Conservation (phyloP, 805 yeast genomes). For the Hemisphaericaspora nanyangensis region DNA sequence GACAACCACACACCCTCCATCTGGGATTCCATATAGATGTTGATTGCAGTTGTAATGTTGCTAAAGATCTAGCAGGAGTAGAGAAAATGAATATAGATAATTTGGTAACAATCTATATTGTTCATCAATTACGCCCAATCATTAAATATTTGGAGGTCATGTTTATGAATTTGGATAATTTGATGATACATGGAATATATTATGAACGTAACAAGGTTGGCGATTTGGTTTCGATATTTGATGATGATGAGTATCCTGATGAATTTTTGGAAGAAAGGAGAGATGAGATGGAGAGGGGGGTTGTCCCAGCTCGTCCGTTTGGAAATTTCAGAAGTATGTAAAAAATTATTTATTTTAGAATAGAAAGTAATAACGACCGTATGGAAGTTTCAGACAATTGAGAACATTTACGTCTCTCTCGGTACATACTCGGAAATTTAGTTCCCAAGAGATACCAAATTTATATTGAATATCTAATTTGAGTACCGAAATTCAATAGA, state of each 20-base stretch:
- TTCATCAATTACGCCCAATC: conserved; percentile 33
- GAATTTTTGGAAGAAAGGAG: conserved; percentile 12
- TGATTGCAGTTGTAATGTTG: conserved; percentile 18
- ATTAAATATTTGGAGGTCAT: conserved; percentile 20
- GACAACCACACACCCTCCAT: conserved; percentile 33
- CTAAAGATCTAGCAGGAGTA: conserved; percentile 22
- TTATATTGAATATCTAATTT: too few relatives aligned
- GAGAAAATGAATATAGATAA: conserved; percentile 23
- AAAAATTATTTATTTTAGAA: too few relatives aligned
- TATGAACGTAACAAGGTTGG: conserved; percentile 15
- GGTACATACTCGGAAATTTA: too few relatives aligned
- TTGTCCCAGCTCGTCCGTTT: conserved; percentile 13
- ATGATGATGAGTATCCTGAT: conserved; percentile 23
- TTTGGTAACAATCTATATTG: conserved; percentile 29
- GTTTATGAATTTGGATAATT: conserved; percentile 21
- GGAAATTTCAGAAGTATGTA: conserved; percentile 14
- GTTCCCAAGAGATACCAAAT: too few relatives aligned
- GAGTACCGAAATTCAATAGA: too few relatives aligned
- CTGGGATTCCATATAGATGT: conserved; percentile 20
- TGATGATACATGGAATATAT: conserved; percentile 34
- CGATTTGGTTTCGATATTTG: conserved; percentile 24
- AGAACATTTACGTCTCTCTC: too few relatives aligned
- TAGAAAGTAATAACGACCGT: too few relatives aligned
- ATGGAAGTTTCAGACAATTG: too few relatives aligned
- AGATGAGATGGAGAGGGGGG: conserved; percentile 8